A percentile compares a stretch with the other conserved stretches of the same genome.
These are phyloP conservation scores for Monilinia fructigena DNA, from an alignment of 2,329 filamentous ascomycete species.

Conservation along the genomic window DNA sequence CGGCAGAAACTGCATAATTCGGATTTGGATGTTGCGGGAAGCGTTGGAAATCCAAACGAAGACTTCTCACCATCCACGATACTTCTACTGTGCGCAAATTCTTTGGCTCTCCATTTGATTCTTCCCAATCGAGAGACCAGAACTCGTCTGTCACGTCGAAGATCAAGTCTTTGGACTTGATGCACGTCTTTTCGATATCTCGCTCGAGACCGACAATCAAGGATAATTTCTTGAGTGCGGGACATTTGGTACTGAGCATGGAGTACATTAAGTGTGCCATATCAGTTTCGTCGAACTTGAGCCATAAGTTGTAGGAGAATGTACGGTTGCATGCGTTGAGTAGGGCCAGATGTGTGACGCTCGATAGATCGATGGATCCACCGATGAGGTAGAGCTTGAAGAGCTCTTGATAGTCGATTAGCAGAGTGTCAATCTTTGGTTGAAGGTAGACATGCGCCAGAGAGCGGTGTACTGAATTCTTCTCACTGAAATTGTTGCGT, in stretches of 20 bases:
- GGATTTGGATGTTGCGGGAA: background rate
- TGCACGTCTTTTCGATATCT: background rate
- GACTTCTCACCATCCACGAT: no score
- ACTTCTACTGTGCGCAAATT: no score
- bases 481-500: background rate
- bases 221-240: background rate
- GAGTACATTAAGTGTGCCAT: background rate
- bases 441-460: background rate
- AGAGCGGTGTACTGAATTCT: background rate
- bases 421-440: background rate
- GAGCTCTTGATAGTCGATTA: background rate
- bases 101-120: background rate
- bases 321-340: accelerated
- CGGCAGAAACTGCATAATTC: background rate
- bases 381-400: background rate
- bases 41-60: no score
- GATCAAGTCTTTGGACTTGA: background rate
- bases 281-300: background rate
- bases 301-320: background rate
- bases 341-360: background rate
- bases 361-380: background rate
- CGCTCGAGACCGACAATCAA: background rate
- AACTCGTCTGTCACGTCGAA: background rate
- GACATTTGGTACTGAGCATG: background rate
- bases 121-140: background rate